These are phyloP conservation scores for Metschnikowia drakensbergensis DNA, from an alignment of 805 yeast genomes.

Conservation along the genomic window DNA sequence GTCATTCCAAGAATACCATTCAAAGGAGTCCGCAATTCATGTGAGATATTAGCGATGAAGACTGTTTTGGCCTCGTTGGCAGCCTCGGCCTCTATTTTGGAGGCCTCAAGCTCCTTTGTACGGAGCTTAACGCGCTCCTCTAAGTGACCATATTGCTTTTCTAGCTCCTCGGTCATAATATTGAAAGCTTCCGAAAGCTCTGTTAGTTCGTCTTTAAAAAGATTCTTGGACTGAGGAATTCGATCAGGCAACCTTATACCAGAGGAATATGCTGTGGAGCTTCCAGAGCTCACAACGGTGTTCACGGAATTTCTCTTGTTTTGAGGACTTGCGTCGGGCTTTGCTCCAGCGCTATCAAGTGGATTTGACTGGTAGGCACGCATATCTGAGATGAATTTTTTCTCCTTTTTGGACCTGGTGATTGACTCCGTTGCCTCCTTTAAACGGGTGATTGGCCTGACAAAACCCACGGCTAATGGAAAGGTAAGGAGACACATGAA, in stretches of 20 bases:
- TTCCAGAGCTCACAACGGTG: conserved; percentile 30
- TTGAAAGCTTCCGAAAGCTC: conserved; percentile 87
- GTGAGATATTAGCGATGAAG: conserved; percentile 87
- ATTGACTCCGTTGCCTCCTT: conserved; percentile 80
- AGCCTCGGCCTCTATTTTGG: conserved; percentile 83
- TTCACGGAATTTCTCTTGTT: conserved; percentile 23
- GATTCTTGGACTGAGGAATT: conserved; percentile 36
- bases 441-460: conserved; percentile 72
- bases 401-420: conserved; percentile 40
- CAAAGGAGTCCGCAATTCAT: conserved; percentile 90
- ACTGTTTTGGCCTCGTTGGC: conserved; percentile 97
- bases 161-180: conserved; percentile 84
- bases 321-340: not conserved
- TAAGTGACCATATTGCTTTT: conserved; percentile 74
- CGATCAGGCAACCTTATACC: conserved; percentile 39
- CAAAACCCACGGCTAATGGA: conserved; percentile 80
- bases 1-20: conserved; percentile 97
- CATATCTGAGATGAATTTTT: conserved; percentile 2
- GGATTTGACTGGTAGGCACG: not conserved
- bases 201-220: conserved; percentile 78
- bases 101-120: conserved; percentile 83
- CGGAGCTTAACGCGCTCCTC: conserved; percentile 87
- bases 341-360: not conserved
- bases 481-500: conserved; percentile 72
- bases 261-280: conserved; percentile 33